Percentiles rank a stretch among this genome's conserved stretches.
Conservation (phyloP, 331 rosid species). For the Acacia pycnantha region DNA sequence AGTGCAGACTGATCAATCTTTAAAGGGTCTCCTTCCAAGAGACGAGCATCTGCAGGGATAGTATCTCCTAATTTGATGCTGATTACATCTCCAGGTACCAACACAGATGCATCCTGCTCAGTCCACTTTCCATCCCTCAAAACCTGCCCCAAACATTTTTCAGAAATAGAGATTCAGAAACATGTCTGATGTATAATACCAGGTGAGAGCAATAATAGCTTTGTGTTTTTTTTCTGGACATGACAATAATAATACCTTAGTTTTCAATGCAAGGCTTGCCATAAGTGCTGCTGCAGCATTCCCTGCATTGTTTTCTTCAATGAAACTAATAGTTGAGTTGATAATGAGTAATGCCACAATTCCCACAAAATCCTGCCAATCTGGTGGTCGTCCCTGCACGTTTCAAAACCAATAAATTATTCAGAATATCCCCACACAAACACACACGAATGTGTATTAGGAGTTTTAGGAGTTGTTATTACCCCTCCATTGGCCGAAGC, state of each 20-base stretch:
- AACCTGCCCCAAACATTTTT: constrained; percentile 39
- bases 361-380: constrained; percentile 91
- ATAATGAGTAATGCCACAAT: constrained; percentile 53
- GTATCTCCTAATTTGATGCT: constrained; percentile 90
- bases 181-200: neutral
- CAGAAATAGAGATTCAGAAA: neutral
- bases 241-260: constrained; percentile 49
- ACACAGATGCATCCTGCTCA: constrained; percentile 71
- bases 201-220: neutral
- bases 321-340: constrained; percentile 88
- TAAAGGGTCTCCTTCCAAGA: constrained; percentile 77
- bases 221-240: neutral
- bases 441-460: neutral
- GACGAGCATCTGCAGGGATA: constrained; percentile 89
- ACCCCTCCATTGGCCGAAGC: constrained; percentile 94
- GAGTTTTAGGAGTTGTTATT: constrained; percentile 19
- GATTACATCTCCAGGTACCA: constrained; percentile 85
- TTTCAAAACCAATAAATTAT: neutral
- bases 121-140: constrained; percentile 87
- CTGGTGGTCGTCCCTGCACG: constrained; percentile 77
- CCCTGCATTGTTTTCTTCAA: constrained; percentile 96
- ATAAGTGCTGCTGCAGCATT: constrained; percentile 95
- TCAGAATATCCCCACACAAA: neutral
- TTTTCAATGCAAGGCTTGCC: constrained; percentile 98
- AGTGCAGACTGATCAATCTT: constrained; percentile 93